phyloP scores from a whole-genome alignment of 495 filamentous ascomycete genomes.

The Penicillium fimorum region DNA sequence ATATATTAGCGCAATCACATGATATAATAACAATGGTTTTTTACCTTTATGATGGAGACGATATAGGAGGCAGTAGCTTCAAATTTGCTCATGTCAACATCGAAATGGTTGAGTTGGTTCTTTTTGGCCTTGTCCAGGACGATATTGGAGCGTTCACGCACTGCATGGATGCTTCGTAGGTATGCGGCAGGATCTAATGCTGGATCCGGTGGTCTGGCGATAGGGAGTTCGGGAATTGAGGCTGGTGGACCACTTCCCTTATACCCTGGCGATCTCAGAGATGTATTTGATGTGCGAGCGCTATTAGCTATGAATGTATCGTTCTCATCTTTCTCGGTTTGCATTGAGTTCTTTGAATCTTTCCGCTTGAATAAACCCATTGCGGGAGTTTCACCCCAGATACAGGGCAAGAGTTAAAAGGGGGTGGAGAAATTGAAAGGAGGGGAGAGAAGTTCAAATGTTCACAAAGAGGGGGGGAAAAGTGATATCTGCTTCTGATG shows the following conservation, averaged over 20 bases:
- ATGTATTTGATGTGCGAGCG: conserved; percentile 53
- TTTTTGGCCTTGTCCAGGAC: conserved; percentile 74
- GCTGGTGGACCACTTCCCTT: conserved; percentile 45
- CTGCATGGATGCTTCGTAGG: conserved; percentile 83
- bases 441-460: conserved; percentile 11
- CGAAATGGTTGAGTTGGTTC: conserved; percentile 84
- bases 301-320: conserved; percentile 50
- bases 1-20: conserved; percentile 19
- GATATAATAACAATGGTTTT: neutral
- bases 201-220: conserved; percentile 87
- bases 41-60: conserved; percentile 93
- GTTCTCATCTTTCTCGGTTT: conserved; percentile 47
- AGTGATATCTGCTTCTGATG: neutral
- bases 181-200: conserved; percentile 88
- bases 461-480: conserved; percentile 9
- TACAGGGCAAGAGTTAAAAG: neutral
- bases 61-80: conserved; percentile 86
- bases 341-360: conserved; percentile 51
- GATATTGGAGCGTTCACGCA: conserved; percentile 73
- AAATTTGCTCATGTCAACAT: conserved; percentile 88
- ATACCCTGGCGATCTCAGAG: conserved; percentile 53
- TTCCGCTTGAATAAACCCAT: conserved; percentile 69
- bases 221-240: conserved; percentile 61
- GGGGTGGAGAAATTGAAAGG: conserved; percentile 5
- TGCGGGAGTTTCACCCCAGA: conserved; percentile 10